phyloP scores from a whole-genome alignment of 352 stramenopile species.

The Globisporangium iwayamae region DNA sequence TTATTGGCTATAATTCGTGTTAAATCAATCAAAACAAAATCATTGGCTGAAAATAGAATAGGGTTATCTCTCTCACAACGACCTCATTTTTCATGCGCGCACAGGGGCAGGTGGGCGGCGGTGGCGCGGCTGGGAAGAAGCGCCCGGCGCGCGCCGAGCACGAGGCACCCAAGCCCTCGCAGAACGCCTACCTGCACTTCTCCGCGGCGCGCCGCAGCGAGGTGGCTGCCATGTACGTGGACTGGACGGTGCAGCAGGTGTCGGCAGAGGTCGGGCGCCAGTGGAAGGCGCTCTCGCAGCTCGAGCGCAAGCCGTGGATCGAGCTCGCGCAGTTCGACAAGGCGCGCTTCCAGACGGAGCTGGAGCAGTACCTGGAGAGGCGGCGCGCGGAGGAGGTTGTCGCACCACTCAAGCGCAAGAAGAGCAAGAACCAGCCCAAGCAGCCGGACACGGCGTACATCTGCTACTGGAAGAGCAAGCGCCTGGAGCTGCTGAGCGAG shows the following conservation, averaged over 20 bases:
- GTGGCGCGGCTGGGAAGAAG: conserved; percentile 1
- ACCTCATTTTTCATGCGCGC: neutral
- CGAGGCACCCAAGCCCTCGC: conserved; percentile 19
- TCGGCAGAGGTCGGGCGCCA: conserved; percentile 44
- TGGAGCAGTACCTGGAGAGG: conserved; percentile 23
- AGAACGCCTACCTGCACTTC: conserved; percentile 58
- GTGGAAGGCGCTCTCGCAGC: conserved; percentile 43
- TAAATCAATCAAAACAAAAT: too few species aligned
- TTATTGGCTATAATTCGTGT: too few species aligned
- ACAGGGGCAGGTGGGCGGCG: neutral
- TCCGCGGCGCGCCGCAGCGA: conserved; percentile 30
- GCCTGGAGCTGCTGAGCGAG: conserved; percentile 34
- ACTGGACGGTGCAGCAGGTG: conserved; percentile 47
- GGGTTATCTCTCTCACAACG: neutral
- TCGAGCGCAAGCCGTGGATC: conserved; percentile 42
- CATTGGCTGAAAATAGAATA: too few species aligned
- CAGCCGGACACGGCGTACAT: conserved; percentile 63
- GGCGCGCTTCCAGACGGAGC: conserved; percentile 39
- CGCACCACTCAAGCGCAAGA: conserved; percentile 30
- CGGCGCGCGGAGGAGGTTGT: conserved; percentile 11
- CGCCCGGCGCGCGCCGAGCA: conserved; percentile 7
- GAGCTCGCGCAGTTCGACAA: conserved; percentile 63
- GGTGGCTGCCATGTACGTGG: conserved; percentile 25
- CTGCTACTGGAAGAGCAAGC: conserved; percentile 55
- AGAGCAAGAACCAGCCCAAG: conserved; percentile 36